Evolutionary conservation across 2,329 filamentous ascomycete genomes (phyloP).

Genomic region (Aspergillus caelatus): DNA sequence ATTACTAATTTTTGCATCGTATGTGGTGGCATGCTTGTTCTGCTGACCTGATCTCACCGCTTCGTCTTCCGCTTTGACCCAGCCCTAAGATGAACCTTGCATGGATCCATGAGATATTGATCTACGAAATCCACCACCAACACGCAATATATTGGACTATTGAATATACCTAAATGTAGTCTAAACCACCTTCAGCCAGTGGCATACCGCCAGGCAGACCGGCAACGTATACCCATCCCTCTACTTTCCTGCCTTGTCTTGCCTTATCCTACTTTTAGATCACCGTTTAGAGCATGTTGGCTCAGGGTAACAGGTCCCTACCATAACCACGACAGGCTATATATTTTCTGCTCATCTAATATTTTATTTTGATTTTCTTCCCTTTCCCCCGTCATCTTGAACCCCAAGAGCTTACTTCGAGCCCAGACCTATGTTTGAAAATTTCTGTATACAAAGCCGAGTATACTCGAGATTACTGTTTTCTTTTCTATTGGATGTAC

Average conservation of each 20-base stretch:
- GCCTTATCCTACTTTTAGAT: neutral
- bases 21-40: neutral
- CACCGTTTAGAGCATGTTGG: constrained; percentile 37
- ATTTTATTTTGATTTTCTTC: too few relatives aligned
- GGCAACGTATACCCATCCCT: neutral
- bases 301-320: constrained; percentile 48
- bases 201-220: neutral
- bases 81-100: neutral
- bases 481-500: neutral
- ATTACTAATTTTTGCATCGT: neutral
- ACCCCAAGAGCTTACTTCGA: neutral
- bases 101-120: neutral
- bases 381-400: neutral
- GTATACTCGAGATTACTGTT: neutral
- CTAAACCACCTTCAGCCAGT: neutral
- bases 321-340: constrained; percentile 30
- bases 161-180: neutral
- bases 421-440: neutral
- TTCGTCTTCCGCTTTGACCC: neutral
- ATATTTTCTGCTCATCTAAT: neutral
- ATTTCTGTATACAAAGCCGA: neutral
- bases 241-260: neutral
- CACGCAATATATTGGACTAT: neutral
- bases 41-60: neutral
- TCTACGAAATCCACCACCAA: neutral